These are phyloP conservation scores for Symbiodinium pilosum DNA, from an alignment of 73 alveolate genomes.

Conservation along the genomic window DNA sequence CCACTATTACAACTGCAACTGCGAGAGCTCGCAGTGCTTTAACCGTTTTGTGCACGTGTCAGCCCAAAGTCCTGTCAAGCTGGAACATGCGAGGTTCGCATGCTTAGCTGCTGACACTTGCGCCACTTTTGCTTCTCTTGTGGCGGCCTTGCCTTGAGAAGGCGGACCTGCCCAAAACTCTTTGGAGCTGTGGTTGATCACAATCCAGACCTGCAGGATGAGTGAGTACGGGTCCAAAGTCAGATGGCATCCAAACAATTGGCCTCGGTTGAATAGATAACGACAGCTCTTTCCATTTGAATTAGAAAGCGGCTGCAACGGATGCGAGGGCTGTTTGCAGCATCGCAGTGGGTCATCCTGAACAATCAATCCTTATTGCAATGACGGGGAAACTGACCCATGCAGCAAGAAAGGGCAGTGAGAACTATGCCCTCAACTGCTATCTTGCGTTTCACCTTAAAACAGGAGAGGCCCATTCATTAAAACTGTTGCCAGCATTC, in stretches of 20 bases:
- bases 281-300: neutral
- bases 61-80: neutral
- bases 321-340: neutral
- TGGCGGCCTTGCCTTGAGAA: neutral
- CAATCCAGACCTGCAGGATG: too few species aligned
- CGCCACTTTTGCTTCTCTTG: constrained; percentile 21
- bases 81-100: neutral
- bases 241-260: too few species aligned
- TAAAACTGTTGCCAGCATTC: too few species aligned
- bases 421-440: neutral
- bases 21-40: neutral
- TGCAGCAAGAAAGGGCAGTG: neutral
- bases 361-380: too few species aligned
- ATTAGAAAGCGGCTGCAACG: neutral
- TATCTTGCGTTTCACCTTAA: neutral
- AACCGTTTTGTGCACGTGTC: neutral
- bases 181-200: neutral
- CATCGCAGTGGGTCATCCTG: neutral
- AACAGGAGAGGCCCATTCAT: too few species aligned
- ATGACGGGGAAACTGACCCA: too few species aligned
- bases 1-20: neutral
- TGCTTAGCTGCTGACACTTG: neutral
- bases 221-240: too few species aligned
- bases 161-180: neutral
- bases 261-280: neutral